Evolutionary conservation across 345 rosid genomes (phyloP).

Genomic region (Melastoma malabathricum): DNA sequence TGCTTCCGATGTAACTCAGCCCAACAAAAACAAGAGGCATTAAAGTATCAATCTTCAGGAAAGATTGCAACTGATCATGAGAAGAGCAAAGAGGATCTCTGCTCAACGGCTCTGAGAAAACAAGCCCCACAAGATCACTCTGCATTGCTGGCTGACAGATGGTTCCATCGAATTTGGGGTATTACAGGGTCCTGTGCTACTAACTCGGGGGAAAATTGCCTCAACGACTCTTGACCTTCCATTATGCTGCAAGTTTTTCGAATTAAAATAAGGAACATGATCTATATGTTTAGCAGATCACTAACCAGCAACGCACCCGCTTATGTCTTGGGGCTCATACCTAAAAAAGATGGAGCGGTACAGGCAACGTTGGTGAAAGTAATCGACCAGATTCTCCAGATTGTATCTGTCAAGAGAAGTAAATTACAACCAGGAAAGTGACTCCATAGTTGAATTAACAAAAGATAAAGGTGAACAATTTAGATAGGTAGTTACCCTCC

Average conservation of each 20-base stretch:
- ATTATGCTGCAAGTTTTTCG: constrained; percentile 41
- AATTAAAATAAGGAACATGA: not conserved
- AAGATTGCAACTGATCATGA: no score
- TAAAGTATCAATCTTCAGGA: no score
- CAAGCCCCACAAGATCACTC: no score
- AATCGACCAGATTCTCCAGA: constrained; percentile 66
- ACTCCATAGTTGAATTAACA: not conserved
- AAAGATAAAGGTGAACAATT: not conserved
- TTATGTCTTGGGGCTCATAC: constrained; percentile 15
- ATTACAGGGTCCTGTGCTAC: constrained; percentile 57
- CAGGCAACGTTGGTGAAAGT: constrained; percentile 76
- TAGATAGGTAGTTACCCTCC: constrained; percentile 53
- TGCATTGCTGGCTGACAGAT: no score
- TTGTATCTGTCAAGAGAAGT: constrained; percentile 53
- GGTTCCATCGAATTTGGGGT: no score
- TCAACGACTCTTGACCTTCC: constrained; percentile 87
- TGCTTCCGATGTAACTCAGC: no score
- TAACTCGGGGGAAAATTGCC: constrained; percentile 72
- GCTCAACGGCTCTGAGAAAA: no score
- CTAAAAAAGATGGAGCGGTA: constrained; percentile 69
- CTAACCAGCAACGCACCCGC: not conserved
- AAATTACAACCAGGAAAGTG: not conserved
- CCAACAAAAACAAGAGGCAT: no score
- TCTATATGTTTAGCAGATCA: constrained; percentile 1
- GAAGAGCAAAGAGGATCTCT: no score